Conservation (phyloP, 2,329 filamentous ascomycete genomes). For the Monilinia polystroma region DNA sequence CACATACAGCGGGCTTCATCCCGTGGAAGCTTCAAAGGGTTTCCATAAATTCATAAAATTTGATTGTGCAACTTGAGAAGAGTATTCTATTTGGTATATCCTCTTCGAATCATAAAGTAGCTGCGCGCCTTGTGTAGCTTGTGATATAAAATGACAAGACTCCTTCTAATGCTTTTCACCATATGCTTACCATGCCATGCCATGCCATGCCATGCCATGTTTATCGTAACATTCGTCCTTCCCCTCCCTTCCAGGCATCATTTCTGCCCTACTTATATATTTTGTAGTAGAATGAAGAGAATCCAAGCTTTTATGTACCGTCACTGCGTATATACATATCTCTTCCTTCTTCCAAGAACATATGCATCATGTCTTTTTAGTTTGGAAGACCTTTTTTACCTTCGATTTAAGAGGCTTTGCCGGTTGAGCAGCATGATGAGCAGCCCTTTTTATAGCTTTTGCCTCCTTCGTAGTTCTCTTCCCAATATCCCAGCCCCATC, state of each 20-base stretch:
- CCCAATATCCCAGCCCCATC: conserved; percentile 94
- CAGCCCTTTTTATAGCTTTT: conserved; percentile 37
- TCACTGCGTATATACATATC: background rate
- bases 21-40: background rate
- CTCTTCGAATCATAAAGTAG: background rate
- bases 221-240: background rate
- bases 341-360: background rate
- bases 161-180: conserved; percentile 13
- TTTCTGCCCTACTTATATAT: background rate
- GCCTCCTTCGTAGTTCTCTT: conserved; percentile 56
- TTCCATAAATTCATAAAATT: background rate
- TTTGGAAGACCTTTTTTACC: conserved; percentile 6
- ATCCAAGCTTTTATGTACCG: background rate
- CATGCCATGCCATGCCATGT: background rate
- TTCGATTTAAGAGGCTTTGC: conserved; percentile 23
- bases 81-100: conserved; percentile 10
- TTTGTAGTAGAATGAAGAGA: background rate
- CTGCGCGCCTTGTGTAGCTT: background rate
- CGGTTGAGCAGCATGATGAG: conserved; percentile 25
- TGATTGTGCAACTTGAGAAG: conserved; percentile 2
- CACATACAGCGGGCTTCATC: background rate
- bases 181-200: background rate
- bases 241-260: background rate
- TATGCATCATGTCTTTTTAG: background rate
- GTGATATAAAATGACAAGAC: conserved; percentile 15